Percentiles rank a stretch among this genome's conserved stretches.
Conservation (phyloP, 108 stramenopile genomes). For the Licmophora abbreviata region DNA sequence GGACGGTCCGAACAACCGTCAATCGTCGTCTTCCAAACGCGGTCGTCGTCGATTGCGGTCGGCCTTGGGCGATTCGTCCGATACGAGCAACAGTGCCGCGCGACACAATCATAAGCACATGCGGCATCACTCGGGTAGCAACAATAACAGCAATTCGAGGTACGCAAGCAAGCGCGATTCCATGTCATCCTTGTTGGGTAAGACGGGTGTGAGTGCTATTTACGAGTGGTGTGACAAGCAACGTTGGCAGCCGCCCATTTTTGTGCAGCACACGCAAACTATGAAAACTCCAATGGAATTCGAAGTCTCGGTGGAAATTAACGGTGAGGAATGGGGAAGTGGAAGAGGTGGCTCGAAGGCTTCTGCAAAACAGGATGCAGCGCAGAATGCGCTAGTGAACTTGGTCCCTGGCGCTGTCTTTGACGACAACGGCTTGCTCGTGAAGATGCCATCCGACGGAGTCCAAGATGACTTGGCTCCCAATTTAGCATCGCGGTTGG, state of each 20-base stretch:
- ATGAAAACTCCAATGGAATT: constrained; percentile 24
- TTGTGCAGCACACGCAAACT: background rate
- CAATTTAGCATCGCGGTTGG: constrained; percentile 63
- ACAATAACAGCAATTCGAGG: too few species aligned
- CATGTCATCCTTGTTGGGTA: constrained; percentile 63
- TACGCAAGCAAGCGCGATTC: too few species aligned
- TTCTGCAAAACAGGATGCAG: constrained; percentile 69
- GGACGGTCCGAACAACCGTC: constrained; percentile 2
- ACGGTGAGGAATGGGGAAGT: constrained; percentile 53
- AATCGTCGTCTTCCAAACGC: constrained; percentile 12
- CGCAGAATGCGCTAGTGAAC: constrained; percentile 47
- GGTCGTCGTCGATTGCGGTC: constrained; percentile 17
- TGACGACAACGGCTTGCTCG: constrained; percentile 56
- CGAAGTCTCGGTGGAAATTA: constrained; percentile 42
- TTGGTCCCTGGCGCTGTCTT: constrained; percentile 66
- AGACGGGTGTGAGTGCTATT: constrained; percentile 65
- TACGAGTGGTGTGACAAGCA: constrained; percentile 78
- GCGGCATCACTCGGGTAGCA: constrained; percentile 16
- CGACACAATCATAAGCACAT: constrained; percentile 39
- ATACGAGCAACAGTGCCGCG: background rate
- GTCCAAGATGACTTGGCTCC: constrained; percentile 33
- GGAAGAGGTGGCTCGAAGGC: constrained; percentile 61
- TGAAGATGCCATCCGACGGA: constrained; percentile 20
- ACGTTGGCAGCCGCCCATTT: constrained; percentile 20
- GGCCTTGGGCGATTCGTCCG: constrained; percentile 4